phyloP scores from a whole-genome alignment of 176 grass and related monocot species.

The Oryza glumipatula region DNA sequence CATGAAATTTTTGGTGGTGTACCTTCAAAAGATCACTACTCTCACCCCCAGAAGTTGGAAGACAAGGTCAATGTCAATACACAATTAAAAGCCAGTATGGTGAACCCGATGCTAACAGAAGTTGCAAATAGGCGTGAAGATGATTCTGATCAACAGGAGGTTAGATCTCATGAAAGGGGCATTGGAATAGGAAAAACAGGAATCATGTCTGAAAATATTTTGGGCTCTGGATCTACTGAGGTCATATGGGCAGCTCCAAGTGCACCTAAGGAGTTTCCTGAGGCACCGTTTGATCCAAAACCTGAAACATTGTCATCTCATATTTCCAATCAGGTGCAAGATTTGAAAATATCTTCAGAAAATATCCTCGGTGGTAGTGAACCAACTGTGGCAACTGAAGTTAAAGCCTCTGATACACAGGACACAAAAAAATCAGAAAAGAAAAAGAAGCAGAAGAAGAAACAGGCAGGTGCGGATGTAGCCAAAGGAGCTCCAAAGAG shows the following conservation, averaged over 20 bases:
- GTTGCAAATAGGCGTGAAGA: conserved; percentile 13
- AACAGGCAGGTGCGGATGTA: conserved; percentile 55
- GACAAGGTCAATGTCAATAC: conserved; percentile 13
- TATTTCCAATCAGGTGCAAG: conserved; percentile 45
- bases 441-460: conserved; percentile 96
- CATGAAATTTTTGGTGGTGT: conserved; percentile 45
- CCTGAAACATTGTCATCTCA: conserved; percentile 37
- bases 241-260: conserved; percentile 13
- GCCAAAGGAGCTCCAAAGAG: conserved; percentile 58
- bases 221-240: conserved; percentile 34
- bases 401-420: conserved; percentile 48
- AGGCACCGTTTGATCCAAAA: conserved; percentile 27
- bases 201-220: conserved; percentile 33
- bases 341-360: conserved; percentile 52
- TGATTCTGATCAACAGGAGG: conserved; percentile 9
- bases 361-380: conserved; percentile 24
- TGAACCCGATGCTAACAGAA: conserved; percentile 29
- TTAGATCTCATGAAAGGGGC: conserved; percentile 8
- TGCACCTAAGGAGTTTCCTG: conserved; percentile 29
- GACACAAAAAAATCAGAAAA: conserved; percentile 88
- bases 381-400: conserved; percentile 44
- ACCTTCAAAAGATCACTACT: conserved; percentile 51
- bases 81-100: conserved; percentile 33
- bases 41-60: conserved; percentile 43
- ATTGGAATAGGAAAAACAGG: conserved; percentile 22